Conservation (phyloP, 495 filamentous ascomycete genomes). For the Trichocladium uniseriatum region DNA sequence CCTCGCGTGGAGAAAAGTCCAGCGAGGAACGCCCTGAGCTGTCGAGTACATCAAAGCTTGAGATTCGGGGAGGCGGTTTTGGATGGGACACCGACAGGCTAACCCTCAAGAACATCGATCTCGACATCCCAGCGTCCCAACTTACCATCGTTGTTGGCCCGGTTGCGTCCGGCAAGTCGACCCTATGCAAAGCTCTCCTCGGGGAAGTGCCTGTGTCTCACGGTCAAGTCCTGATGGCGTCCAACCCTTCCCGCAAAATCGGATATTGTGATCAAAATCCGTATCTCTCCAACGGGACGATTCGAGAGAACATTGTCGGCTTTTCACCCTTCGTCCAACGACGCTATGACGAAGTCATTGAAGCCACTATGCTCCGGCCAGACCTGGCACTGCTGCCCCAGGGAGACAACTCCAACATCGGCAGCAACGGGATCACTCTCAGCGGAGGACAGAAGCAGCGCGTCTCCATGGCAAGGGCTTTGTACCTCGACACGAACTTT, state of each 20-base stretch:
- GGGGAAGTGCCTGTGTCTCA: constrained; percentile 19
- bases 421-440: constrained; percentile 54
- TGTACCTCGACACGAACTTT: constrained; percentile 24
- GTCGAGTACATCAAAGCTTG: neutral
- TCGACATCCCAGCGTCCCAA: constrained; percentile 28
- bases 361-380: constrained; percentile 51
- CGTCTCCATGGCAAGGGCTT: constrained; percentile 32
- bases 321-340: constrained; percentile 39
- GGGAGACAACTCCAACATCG: constrained; percentile 49
- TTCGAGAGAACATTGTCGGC: constrained; percentile 30
- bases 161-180: constrained; percentile 37
- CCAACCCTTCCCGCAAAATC: constrained; percentile 9
- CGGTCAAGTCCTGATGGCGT: constrained; percentile 24
- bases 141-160: constrained; percentile 31
- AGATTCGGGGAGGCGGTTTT: constrained; percentile 23
- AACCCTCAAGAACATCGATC: constrained; percentile 28
- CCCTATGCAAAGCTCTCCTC: constrained; percentile 29
- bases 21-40: neutral
- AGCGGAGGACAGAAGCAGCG: constrained; percentile 62
- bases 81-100: constrained; percentile 35
- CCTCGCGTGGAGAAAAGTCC: neutral
- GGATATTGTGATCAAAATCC: constrained; percentile 38
- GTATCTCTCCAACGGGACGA: constrained; percentile 34
- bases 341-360: constrained; percentile 54
- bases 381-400: constrained; percentile 37